Evolutionary conservation across 441 rosid species (phyloP), one percentile per base, ranked within the genome.

Genomic region (Biscutella laevigata): DNA sequence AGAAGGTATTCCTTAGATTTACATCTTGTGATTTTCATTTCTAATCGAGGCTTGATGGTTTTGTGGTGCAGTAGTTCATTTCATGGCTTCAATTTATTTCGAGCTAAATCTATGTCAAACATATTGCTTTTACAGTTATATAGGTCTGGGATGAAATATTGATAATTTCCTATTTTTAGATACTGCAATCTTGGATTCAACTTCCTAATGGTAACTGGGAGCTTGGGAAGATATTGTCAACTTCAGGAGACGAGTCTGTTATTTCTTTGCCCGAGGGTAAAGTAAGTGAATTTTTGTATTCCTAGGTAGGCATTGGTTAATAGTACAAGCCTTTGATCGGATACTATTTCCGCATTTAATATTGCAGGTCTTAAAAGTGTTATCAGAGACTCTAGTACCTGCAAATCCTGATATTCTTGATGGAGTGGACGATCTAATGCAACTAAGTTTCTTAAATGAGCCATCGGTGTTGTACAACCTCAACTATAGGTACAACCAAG

Each of bases 321-420:
- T 33, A 14, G 20, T 57, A 45, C 57, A 34, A 36, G 59, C 60
- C 22, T 48, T 36, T 66, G 55, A 47, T 59, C 41, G 14, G 66
- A 21, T 55, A 50, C 39, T 44, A 15, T 27, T 47, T 43, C 66
- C 5, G 25, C 28, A 45, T 58, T 26, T 38, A 52, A 27, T 33
- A 28, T 51, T 44, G 42, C 64, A 92, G 99, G 86, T 81, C 61
- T 39, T 82, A 37, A 79, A 76, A 73, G 83, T 86, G 40, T 71
- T 75, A 74, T 74, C 83, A 48, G 95, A 84, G 64, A 71, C 68
- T 70, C 76, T 92, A 64, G 74, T 92, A 30, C 80, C 84, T n/a
- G 95, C 95, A 71, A 92, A 92, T 76, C 99, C 97, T 35, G 99
- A 84, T 71, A 92, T 92, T 65, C 97, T 92, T 74, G 95, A 88